phyloP scores from a whole-genome alignment of 2,329 filamentous ascomycete genomes.

The Paecilomyces fulvus region DNA sequence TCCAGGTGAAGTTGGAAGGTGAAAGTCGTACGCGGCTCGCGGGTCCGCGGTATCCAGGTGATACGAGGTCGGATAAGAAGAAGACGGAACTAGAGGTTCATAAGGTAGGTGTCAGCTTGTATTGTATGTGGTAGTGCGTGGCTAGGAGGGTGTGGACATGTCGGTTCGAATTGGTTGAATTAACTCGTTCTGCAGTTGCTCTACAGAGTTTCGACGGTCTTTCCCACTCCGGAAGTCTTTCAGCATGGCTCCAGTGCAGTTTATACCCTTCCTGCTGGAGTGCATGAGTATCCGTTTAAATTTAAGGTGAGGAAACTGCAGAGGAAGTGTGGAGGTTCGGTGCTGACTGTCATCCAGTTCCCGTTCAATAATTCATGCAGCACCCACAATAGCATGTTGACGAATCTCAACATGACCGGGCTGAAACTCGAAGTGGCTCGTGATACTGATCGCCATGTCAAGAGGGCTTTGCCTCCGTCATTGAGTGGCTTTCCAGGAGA shows the following conservation, averaged over 20 bases:
- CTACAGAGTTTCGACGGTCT: slow-evolving; percentile 40
- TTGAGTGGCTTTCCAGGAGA: slow-evolving; percentile 77
- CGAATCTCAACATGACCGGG: slow-evolving; percentile 38
- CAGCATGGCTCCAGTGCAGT: slow-evolving; percentile 25
- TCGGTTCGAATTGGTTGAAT: slow-evolving; percentile 1
- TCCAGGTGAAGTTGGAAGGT: slow-evolving; percentile 42
- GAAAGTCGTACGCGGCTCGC: slow-evolving; percentile 40
- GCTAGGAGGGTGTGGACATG: neutral
- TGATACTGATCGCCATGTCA: slow-evolving; percentile 57
- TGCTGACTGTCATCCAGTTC: slow-evolving; percentile 22
- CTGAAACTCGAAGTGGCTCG: slow-evolving; percentile 38
- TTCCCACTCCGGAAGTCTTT: slow-evolving; percentile 36
- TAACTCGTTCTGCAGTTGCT: slow-evolving; percentile 27
- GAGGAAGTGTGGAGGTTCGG: slow-evolving; percentile 1
- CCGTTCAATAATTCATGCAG: slow-evolving; percentile 44
- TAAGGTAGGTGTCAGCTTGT: slow-evolving; percentile 29
- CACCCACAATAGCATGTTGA: slow-evolving; percentile 36
- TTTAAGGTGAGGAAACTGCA: slow-evolving; percentile 34
- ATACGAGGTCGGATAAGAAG: slow-evolving; percentile 39
- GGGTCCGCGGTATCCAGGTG: slow-evolving; percentile 29
- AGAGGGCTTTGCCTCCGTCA: slow-evolving; percentile 79
- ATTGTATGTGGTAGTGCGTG: neutral
- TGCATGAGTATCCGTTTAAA: slow-evolving; percentile 41
- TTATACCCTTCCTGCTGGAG: slow-evolving; percentile 38
- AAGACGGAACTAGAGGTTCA: slow-evolving; percentile 42